Evolutionary conservation across 2,329 filamentous ascomycete genomes (phyloP).

Genomic region (Cercospora sp.): DNA sequence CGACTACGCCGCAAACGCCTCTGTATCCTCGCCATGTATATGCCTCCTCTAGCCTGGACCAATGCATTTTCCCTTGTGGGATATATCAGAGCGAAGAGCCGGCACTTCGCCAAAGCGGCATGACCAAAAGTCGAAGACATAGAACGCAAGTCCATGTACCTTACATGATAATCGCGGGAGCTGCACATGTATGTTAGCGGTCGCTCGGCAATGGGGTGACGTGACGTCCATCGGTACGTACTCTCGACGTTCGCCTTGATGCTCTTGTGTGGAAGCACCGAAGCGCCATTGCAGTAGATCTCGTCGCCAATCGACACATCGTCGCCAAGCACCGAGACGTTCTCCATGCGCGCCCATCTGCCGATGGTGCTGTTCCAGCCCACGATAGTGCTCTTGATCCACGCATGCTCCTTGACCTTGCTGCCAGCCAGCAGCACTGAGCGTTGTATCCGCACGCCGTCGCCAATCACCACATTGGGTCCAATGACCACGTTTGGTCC

Average conservation of each 20-base stretch:
- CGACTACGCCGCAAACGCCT: constrained; percentile 9
- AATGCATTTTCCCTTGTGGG: constrained; percentile 13
- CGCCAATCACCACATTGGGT: constrained; percentile 85
- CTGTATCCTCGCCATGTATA: constrained; percentile 13
- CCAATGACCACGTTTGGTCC: constrained; percentile 96
- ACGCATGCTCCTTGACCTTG: constrained; percentile 98
- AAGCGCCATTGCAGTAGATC: constrained; percentile 91
- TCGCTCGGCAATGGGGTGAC: background rate
- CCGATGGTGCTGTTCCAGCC: constrained; percentile 97
- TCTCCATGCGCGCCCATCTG: constrained; percentile 94
- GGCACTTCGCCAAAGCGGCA: constrained; percentile 9
- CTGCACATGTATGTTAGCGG: constrained; percentile 20
- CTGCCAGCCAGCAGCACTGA: constrained; percentile 85
- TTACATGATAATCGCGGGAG: constrained; percentile 33
- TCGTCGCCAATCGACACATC: constrained; percentile 97
- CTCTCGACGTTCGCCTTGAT: constrained; percentile 97
- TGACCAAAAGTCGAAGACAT: background rate
- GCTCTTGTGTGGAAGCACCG: constrained; percentile 94
- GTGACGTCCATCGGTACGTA: constrained; percentile 41
- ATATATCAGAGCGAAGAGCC: constrained; percentile 18
- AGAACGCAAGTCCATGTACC: background rate
- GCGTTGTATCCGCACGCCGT: constrained; percentile 90
- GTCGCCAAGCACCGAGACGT: constrained; percentile 95
- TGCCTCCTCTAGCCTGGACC: constrained; percentile 2
- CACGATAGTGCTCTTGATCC: constrained; percentile 98